phyloP scores from a whole-genome alignment of 1,139 yeast genomes.

The Yamadazyma aaseri region DNA sequence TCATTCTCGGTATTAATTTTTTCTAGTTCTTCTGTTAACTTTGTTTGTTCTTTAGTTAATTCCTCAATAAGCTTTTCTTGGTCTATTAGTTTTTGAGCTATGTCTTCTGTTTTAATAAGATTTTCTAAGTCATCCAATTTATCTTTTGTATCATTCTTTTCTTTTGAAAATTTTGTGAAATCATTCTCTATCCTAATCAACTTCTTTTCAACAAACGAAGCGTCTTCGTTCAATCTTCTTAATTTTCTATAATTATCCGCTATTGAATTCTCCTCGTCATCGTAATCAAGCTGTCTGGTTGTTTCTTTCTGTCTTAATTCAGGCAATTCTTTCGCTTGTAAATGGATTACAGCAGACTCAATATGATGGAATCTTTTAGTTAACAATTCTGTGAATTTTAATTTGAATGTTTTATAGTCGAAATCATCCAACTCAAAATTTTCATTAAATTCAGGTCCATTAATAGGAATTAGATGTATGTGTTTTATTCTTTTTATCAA shows the following conservation, averaged over 20 bases:
- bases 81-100: slow-evolving; percentile 16
- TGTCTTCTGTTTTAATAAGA: slow-evolving; percentile 6
- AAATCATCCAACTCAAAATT: slow-evolving; percentile 17
- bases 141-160: slow-evolving; percentile 16
- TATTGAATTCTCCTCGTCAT: slow-evolving; percentile 46
- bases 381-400: slow-evolving; percentile 40
- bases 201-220: slow-evolving; percentile 47
- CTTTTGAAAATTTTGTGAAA: slow-evolving; percentile 19
- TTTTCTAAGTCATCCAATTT: slow-evolving; percentile 21
- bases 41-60: slow-evolving; percentile 28
- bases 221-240: slow-evolving; percentile 49
- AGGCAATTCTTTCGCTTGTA: slow-evolving; percentile 25
- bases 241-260: slow-evolving; percentile 48
- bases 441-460: slow-evolving; percentile 8
- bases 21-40: slow-evolving; percentile 26
- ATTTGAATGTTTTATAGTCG: slow-evolving; percentile 38
- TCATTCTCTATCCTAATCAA: slow-evolving; percentile 42
- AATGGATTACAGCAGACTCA: slow-evolving; percentile 23
- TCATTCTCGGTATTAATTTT: slow-evolving; percentile 37
- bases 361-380: slow-evolving; percentile 35
- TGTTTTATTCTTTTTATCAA: slow-evolving; percentile 22
- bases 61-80: slow-evolving; percentile 30
- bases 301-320: slow-evolving; percentile 44
- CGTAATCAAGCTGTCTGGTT: slow-evolving; percentile 48
- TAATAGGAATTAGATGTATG: slow-evolving; percentile 9